Evolutionary conservation across 163 green algal genomes (phyloP).

Genomic region (Volvox carteri): DNA sequence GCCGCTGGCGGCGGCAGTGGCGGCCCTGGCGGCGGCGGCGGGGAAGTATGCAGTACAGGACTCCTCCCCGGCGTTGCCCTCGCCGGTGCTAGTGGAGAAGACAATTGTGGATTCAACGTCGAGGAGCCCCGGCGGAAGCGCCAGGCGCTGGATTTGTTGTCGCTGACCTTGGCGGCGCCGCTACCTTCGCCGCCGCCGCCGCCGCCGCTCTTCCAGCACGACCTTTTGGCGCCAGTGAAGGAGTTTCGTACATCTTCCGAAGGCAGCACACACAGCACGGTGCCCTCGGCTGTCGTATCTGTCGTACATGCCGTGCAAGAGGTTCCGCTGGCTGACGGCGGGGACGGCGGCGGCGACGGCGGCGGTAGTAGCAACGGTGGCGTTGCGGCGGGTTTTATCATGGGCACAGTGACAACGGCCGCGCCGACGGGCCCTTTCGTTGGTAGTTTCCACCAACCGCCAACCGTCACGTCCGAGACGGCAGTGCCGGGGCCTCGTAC

Average conservation of each 20-base stretch:
- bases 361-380: neutral
- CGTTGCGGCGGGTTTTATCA: neutral
- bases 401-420: slow-evolving; percentile 1
- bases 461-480: neutral
- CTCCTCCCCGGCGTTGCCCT: neutral
- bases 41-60: slow-evolving; percentile 20
- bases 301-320: neutral
- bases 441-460: neutral
- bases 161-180: neutral
- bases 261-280: slow-evolving; percentile 27
- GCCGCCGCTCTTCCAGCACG: neutral
- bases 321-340: neutral
- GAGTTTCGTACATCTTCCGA: slow-evolving; percentile 3
- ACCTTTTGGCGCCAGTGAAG: neutral
- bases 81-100: neutral
- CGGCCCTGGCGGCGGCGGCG: slow-evolving; percentile 11
- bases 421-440: neutral
- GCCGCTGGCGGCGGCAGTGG: neutral
- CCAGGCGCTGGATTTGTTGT: slow-evolving; percentile 16
- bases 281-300: neutral
- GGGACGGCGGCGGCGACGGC: neutral
- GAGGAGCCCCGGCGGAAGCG: slow-evolving; percentile 21
- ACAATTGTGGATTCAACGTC: neutral
- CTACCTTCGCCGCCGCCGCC: neutral
- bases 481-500: neutral